These are phyloP conservation scores for Colletotrichum tanaceti DNA, from an alignment of 2,329 filamentous ascomycete species.

Conservation along the genomic window DNA sequence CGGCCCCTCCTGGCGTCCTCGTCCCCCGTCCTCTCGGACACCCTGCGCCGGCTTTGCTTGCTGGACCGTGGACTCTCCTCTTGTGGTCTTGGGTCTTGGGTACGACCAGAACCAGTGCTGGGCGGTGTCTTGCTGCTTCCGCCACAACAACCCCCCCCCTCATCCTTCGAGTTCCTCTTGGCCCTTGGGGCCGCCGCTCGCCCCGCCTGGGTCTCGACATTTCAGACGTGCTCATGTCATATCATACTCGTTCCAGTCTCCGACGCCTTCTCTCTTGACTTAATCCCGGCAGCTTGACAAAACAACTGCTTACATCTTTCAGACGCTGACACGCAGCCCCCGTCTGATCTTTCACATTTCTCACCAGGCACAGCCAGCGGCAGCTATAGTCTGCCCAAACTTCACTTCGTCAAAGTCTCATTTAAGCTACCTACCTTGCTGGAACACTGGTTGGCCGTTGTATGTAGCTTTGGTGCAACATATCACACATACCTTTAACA, in stretches of 20 bases:
- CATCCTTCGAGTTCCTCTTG: constrained; percentile 16
- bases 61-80: neutral
- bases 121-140: constrained; percentile 34
- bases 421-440: neutral
- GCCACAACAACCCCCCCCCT: constrained; percentile 29
- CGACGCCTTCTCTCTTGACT: neutral
- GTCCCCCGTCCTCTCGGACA: constrained; percentile 18
- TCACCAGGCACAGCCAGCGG: neutral
- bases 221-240: neutral
- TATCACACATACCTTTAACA: constrained; percentile 35
- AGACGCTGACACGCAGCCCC: constrained; percentile 19
- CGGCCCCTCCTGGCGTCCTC: constrained; percentile 15
- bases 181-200: neutral
- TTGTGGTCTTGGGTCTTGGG: neutral
- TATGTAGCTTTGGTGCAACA: neutral
- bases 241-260: neutral
- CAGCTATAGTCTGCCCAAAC: no score
- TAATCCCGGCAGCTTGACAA: neutral
- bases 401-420: neutral
- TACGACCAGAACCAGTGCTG: neutral
- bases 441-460: neutral
- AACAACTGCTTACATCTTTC: constrained; percentile 18
- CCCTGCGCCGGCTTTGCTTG: constrained; percentile 35
- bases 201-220: neutral
- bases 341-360: constrained; percentile 18